These are phyloP conservation scores for Protomyces inundatus DNA, from an alignment of 1,139 yeast genomes.

Conservation along the genomic window DNA sequence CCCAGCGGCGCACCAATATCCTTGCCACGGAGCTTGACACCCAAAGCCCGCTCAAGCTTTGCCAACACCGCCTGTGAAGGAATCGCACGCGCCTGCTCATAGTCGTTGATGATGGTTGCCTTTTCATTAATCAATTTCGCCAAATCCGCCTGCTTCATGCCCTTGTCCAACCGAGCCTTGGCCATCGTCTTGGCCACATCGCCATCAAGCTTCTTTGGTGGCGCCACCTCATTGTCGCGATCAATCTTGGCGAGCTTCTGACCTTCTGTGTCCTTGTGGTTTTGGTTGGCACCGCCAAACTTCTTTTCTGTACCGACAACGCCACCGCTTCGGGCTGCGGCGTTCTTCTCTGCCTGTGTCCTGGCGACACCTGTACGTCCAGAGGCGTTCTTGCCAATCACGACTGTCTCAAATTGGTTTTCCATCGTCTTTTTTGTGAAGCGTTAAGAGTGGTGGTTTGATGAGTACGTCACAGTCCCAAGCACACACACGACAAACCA, in stretches of 20 bases:
- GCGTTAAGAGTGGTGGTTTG: too few relatives aligned
- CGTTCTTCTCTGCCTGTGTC: conserved; percentile 71
- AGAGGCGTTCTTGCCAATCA: background rate
- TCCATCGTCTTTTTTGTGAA: background rate
- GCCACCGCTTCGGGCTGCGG: conserved; percentile 86
- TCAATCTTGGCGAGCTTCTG: conserved; percentile 91
- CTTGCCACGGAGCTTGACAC: conserved; percentile 93
- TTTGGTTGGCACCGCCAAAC: conserved; percentile 60
- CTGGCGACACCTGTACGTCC: conserved; percentile 53
- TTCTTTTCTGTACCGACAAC: conserved; percentile 91
- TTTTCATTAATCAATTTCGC: conserved; percentile 94
- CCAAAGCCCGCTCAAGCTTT: conserved; percentile 88
- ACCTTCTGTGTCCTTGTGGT: conserved; percentile 74
- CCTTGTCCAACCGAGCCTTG: conserved; percentile 82
- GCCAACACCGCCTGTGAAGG: conserved; percentile 93
- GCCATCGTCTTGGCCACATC: conserved; percentile 84
- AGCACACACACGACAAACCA: too few relatives aligned
- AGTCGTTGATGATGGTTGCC: conserved; percentile 90
- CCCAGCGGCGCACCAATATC: conserved; percentile 88
- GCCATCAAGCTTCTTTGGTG: conserved; percentile 80
- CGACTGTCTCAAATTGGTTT: background rate
- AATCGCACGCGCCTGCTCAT: conserved; percentile 93
- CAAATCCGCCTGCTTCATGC: conserved; percentile 86
- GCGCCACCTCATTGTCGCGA: conserved; percentile 87
- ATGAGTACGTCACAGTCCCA: too few relatives aligned